phyloP scores from a whole-genome alignment of 140 eudicot genomes.

The Erigeron philadelphicus region DNA sequence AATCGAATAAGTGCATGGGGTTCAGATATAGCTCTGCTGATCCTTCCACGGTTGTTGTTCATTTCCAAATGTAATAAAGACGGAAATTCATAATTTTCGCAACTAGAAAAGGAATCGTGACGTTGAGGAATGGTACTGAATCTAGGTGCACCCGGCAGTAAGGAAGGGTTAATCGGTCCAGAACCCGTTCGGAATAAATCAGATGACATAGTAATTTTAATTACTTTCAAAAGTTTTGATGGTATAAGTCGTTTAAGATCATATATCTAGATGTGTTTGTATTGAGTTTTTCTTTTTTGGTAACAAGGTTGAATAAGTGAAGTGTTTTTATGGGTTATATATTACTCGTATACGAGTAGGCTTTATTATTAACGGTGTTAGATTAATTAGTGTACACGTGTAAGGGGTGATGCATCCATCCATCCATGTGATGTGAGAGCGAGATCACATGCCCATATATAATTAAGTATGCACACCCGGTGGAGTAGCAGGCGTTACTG shows the following conservation, averaged over 20 bases:
- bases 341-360: not conserved
- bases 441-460: conserved; percentile 16
- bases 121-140: conserved; percentile 23
- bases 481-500: conserved; percentile 28
- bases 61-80: conserved; percentile 22
- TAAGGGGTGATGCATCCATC: not conserved
- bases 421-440: not conserved
- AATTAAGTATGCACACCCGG: conserved; percentile 11
- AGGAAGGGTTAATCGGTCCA: conserved; percentile 23
- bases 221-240: not conserved
- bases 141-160: conserved; percentile 27
- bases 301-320: too few relatives aligned
- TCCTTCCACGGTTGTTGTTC: conserved; percentile 22
- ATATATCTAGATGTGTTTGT: not conserved
- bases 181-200: conserved; percentile 49
- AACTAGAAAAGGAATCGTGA: conserved; percentile 25
- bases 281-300: not conserved
- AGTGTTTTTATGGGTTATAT: too few relatives aligned
- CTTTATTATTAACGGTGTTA: not conserved
- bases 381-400: conserved; percentile 18
- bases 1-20: conserved; percentile 15
- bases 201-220: conserved; percentile 29
- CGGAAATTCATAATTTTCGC: conserved; percentile 25
- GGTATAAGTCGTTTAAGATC: not conserved
- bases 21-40: conserved; percentile 45